Base-by-base conservation (phyloP, 1,284 basidiomycete species). In the Pseudozyma thailandica region DNA sequence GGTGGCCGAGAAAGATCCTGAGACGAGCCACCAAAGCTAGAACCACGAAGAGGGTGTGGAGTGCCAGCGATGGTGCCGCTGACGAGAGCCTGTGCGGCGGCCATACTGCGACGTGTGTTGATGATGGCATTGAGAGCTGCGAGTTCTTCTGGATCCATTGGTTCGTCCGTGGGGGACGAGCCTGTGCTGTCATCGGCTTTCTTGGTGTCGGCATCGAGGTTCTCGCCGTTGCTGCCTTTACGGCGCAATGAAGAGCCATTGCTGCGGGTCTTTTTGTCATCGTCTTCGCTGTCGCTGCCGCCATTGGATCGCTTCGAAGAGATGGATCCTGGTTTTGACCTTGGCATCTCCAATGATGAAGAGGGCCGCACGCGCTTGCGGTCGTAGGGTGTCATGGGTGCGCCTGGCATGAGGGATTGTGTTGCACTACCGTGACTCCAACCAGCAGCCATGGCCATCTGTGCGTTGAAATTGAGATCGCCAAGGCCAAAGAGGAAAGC, bases 51-150 rank as follows among this genome's bases (percentile, higher is more conserved):
- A 9, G 46, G 35, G 7, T 53, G 62, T 4, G 69, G 41, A 1
- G 47, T 27, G 30, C 61, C 12, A 27, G 35, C 56, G 52, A 76
- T 56, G 30, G 69, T 56, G 6, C 78, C 78, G 31, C 66, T 78
- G 47, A 77, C 76, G 3, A 82, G 70, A 1, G 79, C 80, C 50
- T 79, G 72, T 12, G 80, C 80, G 3, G 78, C 73, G 9, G 74
- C 80, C 78, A 80, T 80, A 44, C 75, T 78, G 43, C 78, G 55
- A 27, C 79, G 70, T 8, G 80, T 82, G 58, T 82, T 82, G 73
- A 82, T 82, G 56, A 82, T 82, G 26, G 80, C 79, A 42, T 82
- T 82, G 39, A 82, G 68, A 21, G 74, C 74, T 6, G 80, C 80
- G 13, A 82, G 73, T 44, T 82, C 80, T 38, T 80, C 79, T 1